These are phyloP conservation scores for Lumnitzera littorea DNA, from an alignment of 345 rosid species.

Conservation along the genomic window DNA sequence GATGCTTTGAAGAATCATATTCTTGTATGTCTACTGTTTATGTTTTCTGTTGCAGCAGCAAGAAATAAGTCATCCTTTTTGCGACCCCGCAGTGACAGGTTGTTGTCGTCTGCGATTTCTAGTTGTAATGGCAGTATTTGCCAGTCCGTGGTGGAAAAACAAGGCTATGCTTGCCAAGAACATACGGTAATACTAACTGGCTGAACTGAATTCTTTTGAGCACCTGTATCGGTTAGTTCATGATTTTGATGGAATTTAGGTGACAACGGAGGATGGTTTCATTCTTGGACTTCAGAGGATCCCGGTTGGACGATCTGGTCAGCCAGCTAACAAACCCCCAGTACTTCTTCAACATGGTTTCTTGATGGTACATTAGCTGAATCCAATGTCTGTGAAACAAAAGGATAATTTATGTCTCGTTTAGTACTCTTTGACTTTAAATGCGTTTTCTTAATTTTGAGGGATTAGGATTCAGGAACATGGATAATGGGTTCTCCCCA, in stretches of 20 bases:
- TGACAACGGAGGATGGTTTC: constrained; percentile 44
- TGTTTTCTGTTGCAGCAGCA: constrained; percentile 14
- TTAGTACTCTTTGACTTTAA: not conserved
- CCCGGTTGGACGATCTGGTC: constrained; percentile 15
- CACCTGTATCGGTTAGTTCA: not conserved
- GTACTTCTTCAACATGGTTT: constrained; percentile 49
- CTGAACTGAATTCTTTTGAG: not conserved
- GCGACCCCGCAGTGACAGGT: not conserved
- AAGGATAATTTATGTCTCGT: not conserved
- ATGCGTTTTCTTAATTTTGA: not conserved
- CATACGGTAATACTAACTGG: constrained; percentile 12
- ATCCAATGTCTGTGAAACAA: not conserved
- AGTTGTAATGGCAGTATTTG: constrained; percentile 15
- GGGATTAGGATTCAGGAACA: constrained; percentile 26
- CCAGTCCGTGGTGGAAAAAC: constrained; percentile 19
- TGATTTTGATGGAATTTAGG: constrained; percentile 19
- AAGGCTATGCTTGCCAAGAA: constrained; percentile 29
- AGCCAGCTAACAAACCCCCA: constrained; percentile 31
- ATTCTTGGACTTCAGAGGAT: constrained; percentile 44
- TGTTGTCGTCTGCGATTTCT: not conserved
- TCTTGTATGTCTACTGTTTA: not conserved
- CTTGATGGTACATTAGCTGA: constrained; percentile 18
- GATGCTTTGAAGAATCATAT: not conserved
- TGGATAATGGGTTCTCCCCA: constrained; percentile 25
- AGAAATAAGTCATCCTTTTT: constrained; percentile 3